Evolutionary conservation across 352 stramenopile genomes (phyloP).

Genomic region (Pythium apleroticum): DNA sequence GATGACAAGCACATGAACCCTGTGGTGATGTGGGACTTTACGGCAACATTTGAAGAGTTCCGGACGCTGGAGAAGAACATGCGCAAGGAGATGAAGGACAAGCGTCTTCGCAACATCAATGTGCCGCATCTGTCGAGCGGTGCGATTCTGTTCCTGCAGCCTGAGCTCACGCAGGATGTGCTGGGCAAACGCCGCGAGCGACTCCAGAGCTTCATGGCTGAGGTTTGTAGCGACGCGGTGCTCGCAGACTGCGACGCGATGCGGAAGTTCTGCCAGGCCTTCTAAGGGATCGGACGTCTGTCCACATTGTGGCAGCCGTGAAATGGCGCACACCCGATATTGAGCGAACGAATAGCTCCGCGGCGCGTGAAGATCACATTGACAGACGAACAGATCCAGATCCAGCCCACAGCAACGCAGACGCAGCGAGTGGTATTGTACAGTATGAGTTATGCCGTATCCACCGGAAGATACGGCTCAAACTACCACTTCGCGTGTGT

Average conservation of each 20-base stretch:
- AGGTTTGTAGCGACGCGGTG: slow-evolving; percentile 39
- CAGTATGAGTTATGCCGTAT: slow-evolving; percentile 8
- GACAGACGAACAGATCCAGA: background rate
- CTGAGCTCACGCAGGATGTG: slow-evolving; percentile 63
- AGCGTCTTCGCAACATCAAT: slow-evolving; percentile 42
- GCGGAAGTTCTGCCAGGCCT: slow-evolving; percentile 80
- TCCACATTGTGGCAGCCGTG: no score
- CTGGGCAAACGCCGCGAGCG: slow-evolving; percentile 53
- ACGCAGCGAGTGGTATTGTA: slow-evolving; percentile 1
- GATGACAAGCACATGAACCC: slow-evolving; percentile 84
- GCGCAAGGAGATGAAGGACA: slow-evolving; percentile 62
- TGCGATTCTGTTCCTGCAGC: slow-evolving; percentile 67
- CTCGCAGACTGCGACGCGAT: slow-evolving; percentile 49
- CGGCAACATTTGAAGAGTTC: slow-evolving; percentile 76
- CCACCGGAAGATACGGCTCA: slow-evolving; percentile 10
- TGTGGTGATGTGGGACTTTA: slow-evolving; percentile 84
- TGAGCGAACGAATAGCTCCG: slow-evolving; percentile 1
- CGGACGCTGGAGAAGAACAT: slow-evolving; percentile 67
- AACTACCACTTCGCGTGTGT: background rate
- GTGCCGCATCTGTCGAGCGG: slow-evolving; percentile 71
- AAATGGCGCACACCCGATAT: background rate
- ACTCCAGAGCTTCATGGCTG: slow-evolving; percentile 68
- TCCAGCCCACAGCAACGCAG: background rate
- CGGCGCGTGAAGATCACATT: background rate
- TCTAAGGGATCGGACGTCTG: slow-evolving; percentile 32